Evolutionary conservation across 2,329 filamentous ascomycete genomes (phyloP).

Genomic region (Apiospora kogelbergensis): DNA sequence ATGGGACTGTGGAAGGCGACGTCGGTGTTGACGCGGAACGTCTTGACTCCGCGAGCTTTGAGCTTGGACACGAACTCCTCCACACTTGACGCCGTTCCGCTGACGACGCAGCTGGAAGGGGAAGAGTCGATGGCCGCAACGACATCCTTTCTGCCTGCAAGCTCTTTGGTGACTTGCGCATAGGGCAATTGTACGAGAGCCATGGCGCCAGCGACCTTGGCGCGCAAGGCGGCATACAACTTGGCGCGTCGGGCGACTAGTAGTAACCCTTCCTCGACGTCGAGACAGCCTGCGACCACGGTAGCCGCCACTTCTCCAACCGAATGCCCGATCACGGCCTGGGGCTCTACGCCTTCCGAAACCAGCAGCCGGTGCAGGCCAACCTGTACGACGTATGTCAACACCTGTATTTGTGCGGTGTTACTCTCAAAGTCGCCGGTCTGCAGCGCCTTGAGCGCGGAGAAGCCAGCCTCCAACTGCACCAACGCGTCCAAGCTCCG

Average conservation of each 20-base stretch:
- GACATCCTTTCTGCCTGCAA: slow-evolving; percentile 24
- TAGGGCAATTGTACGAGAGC: slow-evolving; percentile 31
- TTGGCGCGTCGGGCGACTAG: slow-evolving; percentile 34
- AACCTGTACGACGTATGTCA: slow-evolving; percentile 37
- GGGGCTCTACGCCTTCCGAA: slow-evolving; percentile 31
- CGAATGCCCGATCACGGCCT: slow-evolving; percentile 41
- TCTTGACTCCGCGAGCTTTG: slow-evolving; percentile 28
- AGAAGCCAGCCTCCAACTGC: slow-evolving; percentile 24
- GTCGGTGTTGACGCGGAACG: slow-evolving; percentile 37
- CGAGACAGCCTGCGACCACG: slow-evolving; percentile 34
- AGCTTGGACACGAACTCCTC: slow-evolving; percentile 24
- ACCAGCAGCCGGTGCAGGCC: slow-evolving; percentile 22
- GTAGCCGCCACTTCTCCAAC: slow-evolving; percentile 41
- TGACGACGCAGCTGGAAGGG: slow-evolving; percentile 35
- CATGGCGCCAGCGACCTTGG: slow-evolving; percentile 14
- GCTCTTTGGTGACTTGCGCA: slow-evolving; percentile 23
- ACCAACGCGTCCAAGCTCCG: slow-evolving; percentile 25
- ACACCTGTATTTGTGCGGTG: slow-evolving; percentile 30
- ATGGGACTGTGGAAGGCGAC: slow-evolving; percentile 41
- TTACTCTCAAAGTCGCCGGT: slow-evolving; percentile 22
- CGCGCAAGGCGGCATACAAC: slow-evolving; percentile 14
- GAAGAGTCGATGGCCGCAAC: slow-evolving; percentile 36
- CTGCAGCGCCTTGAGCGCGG: slow-evolving; percentile 18
- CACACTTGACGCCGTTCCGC: slow-evolving; percentile 19
- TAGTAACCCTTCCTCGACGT: slow-evolving; percentile 33